Conservation (phyloP, 768 basidiomycete genomes). For the Panaeolus papilionaceus region DNA sequence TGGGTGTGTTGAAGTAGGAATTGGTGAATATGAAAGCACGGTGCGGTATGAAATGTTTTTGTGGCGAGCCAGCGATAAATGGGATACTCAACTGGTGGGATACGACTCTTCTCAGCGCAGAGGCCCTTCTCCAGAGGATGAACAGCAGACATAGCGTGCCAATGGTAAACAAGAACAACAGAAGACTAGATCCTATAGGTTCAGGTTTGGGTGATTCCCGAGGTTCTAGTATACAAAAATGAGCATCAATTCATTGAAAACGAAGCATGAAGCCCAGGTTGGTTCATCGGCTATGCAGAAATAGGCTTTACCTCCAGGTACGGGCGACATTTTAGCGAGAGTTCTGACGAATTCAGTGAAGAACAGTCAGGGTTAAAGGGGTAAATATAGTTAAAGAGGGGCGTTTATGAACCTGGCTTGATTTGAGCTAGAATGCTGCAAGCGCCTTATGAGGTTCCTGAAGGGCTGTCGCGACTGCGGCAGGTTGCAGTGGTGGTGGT, state of each 20-base stretch:
- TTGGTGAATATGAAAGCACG: background rate
- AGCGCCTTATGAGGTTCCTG: background rate
- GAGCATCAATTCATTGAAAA: background rate
- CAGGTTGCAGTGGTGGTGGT: background rate
- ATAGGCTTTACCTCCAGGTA: slow-evolving; percentile 5
- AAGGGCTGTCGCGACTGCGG: background rate
- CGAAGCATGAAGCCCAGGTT: background rate
- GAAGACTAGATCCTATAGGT: slow-evolving; percentile 61
- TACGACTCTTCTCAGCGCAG: slow-evolving; percentile 59
- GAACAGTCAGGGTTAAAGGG: background rate
- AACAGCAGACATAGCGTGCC: slow-evolving; percentile 64
- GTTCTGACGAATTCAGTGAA: slow-evolving; percentile 7
- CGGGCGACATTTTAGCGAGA: background rate
- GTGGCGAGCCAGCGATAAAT: background rate
- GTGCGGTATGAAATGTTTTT: background rate
- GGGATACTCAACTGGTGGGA: slow-evolving; percentile 59
- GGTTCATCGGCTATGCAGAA: background rate
- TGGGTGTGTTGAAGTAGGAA: background rate
- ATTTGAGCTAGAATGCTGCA: background rate
- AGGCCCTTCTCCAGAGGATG: slow-evolving; percentile 67
- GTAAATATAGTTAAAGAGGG: background rate
- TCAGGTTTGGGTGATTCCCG: slow-evolving; percentile 64
- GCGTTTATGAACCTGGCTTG: background rate
- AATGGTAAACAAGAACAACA: slow-evolving; percentile 62
- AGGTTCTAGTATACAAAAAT: slow-evolving; percentile 49